Evolutionary conservation across 2,329 filamentous ascomycete species (phyloP), one percentile per base, ranked within the genome.

Genomic region (Aspergillus sp.): DNA sequence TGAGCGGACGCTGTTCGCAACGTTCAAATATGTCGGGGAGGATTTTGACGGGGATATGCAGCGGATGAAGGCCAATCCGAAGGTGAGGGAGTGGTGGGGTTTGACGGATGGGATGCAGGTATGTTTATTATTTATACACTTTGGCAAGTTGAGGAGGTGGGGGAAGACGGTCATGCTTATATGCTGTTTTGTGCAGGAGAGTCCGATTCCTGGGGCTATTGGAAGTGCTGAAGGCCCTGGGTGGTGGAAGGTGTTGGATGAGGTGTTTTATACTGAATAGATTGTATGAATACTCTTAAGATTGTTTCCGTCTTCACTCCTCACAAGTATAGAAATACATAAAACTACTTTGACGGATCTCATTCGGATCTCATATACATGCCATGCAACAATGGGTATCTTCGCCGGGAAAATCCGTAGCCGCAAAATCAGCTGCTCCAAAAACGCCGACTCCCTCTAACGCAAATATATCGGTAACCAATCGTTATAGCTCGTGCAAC

Each of bases 51-150:
- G 81, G 8, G 90, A 94, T 70, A 93, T 94, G 91, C 83, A 85
- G 74, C 82, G 81, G 62, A 92, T 93, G 90, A 82, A 83, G 1
- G 86, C 85, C 59, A 91, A 92, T 67, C 83, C 85, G 1, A 88
- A 88, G 70, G 88, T 93, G 36, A 83, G 86, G 58, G 87, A 90
- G 73, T 94, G 90, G 91, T 94, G 90, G 90, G 80, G 79, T 60
- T 88, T 93, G 86, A 93, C 90, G 53, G 90, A 94, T 73, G 80
- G 81, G 13, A 91, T 88, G 81, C 90, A 93, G 77, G 88, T 73
- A 63, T 39, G 61, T 30, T 25, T 2, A 8, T 25, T 25, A 5
- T 5, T 23, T 23, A 7, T 32, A 48, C 13, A 25, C 25, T 25
- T 25, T 25, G 7, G 5, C 25, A 7, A 25, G 25, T 6, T 25